Base-by-base conservation (phyloP, 176 grass and related monocot species). In the Bolboschoenus planiculmis region DNA sequence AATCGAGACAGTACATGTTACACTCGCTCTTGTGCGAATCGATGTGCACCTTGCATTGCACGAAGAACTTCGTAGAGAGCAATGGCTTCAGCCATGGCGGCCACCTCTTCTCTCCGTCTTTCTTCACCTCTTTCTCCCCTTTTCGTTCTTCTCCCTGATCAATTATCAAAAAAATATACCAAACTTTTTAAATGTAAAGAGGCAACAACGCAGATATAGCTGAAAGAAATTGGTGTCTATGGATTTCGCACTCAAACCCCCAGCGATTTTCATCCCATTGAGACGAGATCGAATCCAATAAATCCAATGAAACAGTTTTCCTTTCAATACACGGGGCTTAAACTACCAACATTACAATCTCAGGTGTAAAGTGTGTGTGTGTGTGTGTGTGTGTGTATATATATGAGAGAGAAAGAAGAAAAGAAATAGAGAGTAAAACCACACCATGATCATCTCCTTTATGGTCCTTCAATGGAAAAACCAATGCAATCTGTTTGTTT, bases 1-100 rank as follows among this genome's bases (percentile, higher is more conserved):
- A 98, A 63, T 95, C 92, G 74, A 98, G 90, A 86, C 95, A 98
- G 87, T 90, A 98, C 95, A 95, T 95, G 87, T 98, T 98, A 85
- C 95, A 98, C 86, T 95, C 95, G 57, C 90, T 91, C 84, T 92
- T 97, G 88, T 91, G 92, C 61, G 84, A 86, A 55, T 88, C 90
- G 0, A 80, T 85, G 84, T 98, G 95, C 33, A 71, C 67, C 62
- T 87, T 83, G 92, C 96, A 99, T 93, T 99, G 96, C 71, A 86
- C 88, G 87, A 98, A 98, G 95, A 98, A 98, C 46, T 71, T 85
- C 43, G 95, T 90, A 7, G 87, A 33, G 88, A 98, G 92, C 82
- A 98, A 80, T 73, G 95, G 92, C 85, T 83, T 86, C 84, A 98
- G 84, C 95, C 95, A 98, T 73, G 90, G 89, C 60, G 92, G 95